Evolutionary conservation across 495 filamentous ascomycete genomes (phyloP), one percentile per base, ranked within the genome.

Genomic region (Polyplosphaeria fusca): DNA sequence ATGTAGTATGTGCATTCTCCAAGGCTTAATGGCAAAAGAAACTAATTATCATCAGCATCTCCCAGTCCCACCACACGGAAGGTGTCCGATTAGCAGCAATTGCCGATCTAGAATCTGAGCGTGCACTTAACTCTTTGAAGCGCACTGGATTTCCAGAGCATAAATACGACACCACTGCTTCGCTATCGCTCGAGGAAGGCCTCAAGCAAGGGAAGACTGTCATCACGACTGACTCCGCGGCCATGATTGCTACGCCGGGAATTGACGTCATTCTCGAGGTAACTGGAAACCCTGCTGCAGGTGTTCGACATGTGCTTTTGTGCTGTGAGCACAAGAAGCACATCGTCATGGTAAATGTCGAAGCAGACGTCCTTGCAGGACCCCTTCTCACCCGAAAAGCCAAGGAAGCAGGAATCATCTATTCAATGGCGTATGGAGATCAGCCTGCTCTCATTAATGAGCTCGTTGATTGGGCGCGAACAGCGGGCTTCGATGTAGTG

Each of bases 281-380:
- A 2, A 65, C 62, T 13, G 62, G 62, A 5, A 61, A 44, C 24
- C 62, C 62, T 11, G 58, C 62, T 11, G 62, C 62, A 18, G 62
- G 62, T n/a, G 53, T 65, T 16, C 62, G 52, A 25, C 62, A 65
- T 51, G 52, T 57, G 18, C 38, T 65, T 65, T 18, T 42, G 11
- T 66, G 63, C 45, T 66, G 63, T 44, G 63, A 66, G 28, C 59
- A 63, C 59, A 62, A 66, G 54, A 66, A 66, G 43, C 63, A 66
- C 28, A 63, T 66, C n/a, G 54, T 66, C 18, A 66, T 66, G 63
- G 50, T 66, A 27, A 66, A 66, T 28, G 63, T 66, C 4, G 63
- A 66, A 55, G 63, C 63, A 2, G 63, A 66, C 39, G 63, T 66
- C 23, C 53, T 66, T 3, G 63, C 63, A 13, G 63, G 63, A 20